Evolutionary conservation across 140 eudicot genomes (phyloP), one percentile per base, ranked within the genome.

Genomic region (Cichorium intybus): DNA sequence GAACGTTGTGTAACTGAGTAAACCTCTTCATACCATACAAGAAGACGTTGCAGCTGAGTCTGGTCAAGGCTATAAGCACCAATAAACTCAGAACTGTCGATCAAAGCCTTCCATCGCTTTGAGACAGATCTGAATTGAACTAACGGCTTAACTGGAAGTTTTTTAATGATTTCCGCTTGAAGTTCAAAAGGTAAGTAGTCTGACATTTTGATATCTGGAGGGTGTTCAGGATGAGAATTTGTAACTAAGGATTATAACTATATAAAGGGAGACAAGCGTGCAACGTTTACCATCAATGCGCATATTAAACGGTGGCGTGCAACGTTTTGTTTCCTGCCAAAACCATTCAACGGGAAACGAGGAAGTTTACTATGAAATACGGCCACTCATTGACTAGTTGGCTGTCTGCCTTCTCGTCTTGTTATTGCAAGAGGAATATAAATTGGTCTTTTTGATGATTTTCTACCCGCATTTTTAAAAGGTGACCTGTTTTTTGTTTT

Each of bases 91-190:
- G 63, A 24, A 11, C 35, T 21, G 2, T 16, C 27, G 39, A 67
- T 53, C 0, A 67, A 26, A 33, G 26, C 5, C 17, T 55, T 52
- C 73, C 64, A 67, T 53, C 24, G 12, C 17, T 67, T 53, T 24
- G 63, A 67, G 29, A 55, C 43, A 4, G 55, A 67, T 55, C 53
- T 67, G 53, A 22, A 54, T 21, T 7, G 63, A 37, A 67, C n/a
- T 28, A 67, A 10, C 34, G 63, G 24, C 43, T 54, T 67, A 4
- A 35, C 39, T 6, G 64, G 73, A 53, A 67, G 54, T 24, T 43
- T 34, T n/a, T 31, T 22, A 4, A 66, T 18, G 31, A 66, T 51
- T 22, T 66, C 51, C 16, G 3, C 22, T 62, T 62, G 69, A 5
- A 63, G 33, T 4, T 49, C 59, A 0, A 64, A 49, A 11, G 59